Conservation (phyloP, 495 filamentous ascomycete genomes). For the Trypethelium eluteriae region DNA sequence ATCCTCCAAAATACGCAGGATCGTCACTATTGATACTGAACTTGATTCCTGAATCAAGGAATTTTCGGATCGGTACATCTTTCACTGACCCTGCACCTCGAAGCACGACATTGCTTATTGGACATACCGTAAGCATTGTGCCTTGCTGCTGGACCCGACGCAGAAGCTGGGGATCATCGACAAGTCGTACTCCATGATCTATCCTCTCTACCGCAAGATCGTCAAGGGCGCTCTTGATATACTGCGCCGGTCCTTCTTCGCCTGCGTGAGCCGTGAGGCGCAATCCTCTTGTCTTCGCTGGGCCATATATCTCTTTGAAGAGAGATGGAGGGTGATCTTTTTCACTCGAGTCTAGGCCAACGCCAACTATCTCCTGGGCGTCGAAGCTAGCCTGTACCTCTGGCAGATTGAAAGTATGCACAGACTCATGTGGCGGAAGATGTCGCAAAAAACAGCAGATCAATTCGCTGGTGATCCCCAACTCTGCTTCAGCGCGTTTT, state of each 20-base stretch:
- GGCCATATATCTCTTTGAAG: conserved; percentile 52
- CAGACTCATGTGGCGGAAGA: conserved; percentile 49
- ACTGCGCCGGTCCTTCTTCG: conserved; percentile 63
- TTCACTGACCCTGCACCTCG: conserved; percentile 49
- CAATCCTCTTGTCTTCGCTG: conserved; percentile 46
- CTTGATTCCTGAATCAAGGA: conserved; percentile 52
- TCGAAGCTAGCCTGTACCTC: conserved; percentile 46
- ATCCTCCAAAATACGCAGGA: conserved; percentile 74
- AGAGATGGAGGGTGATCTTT: conserved; percentile 54
- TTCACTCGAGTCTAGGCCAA: conserved; percentile 64
- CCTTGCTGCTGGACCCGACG: conserved; percentile 47
- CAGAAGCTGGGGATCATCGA: conserved; percentile 55
- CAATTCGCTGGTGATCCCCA: conserved; percentile 53
- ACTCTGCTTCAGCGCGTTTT: conserved; percentile 52
- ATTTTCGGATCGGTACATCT: conserved; percentile 55
- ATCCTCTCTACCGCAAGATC: conserved; percentile 52
- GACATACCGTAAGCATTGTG: conserved; percentile 61
- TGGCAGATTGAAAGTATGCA: conserved; percentile 44
- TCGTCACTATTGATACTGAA: conserved; percentile 49
- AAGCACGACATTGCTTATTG: conserved; percentile 63
- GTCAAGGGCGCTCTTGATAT: conserved; percentile 58
- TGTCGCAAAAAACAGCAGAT: conserved; percentile 67
- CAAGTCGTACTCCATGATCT: conserved; percentile 63
- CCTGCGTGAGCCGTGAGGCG: conserved; percentile 63
- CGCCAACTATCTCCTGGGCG: conserved; percentile 48